These are phyloP conservation scores for Exserohilum rostratum DNA, from an alignment of 2,329 filamentous ascomycete species.

Conservation along the genomic window DNA sequence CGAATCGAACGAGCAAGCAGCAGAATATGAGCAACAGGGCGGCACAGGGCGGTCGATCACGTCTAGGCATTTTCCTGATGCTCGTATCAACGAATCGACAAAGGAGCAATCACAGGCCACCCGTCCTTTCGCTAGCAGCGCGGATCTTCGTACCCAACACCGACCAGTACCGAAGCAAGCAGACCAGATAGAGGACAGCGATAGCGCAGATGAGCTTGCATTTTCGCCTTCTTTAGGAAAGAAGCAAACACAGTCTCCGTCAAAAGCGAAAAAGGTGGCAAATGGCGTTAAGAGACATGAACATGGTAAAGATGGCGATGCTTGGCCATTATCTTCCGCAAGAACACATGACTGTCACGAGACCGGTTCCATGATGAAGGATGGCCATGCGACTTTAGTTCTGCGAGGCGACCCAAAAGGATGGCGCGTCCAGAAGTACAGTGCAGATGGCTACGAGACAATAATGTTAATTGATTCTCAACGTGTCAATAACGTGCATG, in stretches of 20 bases:
- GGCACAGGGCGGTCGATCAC: background rate
- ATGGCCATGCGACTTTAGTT: conserved; percentile 3
- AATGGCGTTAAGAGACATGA: conserved; percentile 7
- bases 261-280: conserved; percentile 4
- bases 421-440: conserved; percentile 7
- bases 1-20: background rate
- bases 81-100: conserved; percentile 33
- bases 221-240: background rate
- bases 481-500: conserved; percentile 15
- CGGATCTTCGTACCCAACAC: conserved; percentile 22
- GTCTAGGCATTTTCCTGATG: conserved; percentile 22
- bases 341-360: conserved; percentile 19
- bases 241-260: background rate
- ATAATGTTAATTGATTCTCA: conserved; percentile 11
- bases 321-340: conserved; percentile 27
- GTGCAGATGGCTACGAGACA: background rate
- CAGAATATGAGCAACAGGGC: background rate
- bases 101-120: background rate
- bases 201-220: conserved; percentile 29
- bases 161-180: conserved; percentile 3
- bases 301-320: background rate
- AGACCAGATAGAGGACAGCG: background rate
- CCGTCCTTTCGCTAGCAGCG: background rate
- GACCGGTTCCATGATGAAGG: background rate
- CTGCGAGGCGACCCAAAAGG: conserved; percentile 2